Conservation (phyloP, 2,329 filamentous ascomycete species). For the Albophoma yamanashiensis region DNA sequence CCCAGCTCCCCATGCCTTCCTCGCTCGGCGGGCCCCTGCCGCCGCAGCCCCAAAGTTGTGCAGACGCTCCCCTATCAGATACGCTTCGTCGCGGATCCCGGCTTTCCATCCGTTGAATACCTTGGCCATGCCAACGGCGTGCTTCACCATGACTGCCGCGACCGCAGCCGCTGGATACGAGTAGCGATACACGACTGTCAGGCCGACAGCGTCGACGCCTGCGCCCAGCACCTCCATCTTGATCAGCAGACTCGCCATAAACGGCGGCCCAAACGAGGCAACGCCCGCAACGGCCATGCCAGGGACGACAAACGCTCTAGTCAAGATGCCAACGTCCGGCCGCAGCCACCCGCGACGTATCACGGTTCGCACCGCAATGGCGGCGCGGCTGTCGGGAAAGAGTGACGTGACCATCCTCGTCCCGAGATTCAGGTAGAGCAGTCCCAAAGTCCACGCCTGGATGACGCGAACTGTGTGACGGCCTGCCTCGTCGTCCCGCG, state of each 20-base stretch:
- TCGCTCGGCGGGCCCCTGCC: conserved; percentile 22
- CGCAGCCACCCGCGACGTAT: conserved; percentile 65
- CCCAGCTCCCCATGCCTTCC: conserved; percentile 25
- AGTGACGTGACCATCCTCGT: conserved; percentile 57
- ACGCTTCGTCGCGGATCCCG: conserved; percentile 85
- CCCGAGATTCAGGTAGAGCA: conserved; percentile 79
- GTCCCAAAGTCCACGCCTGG: conserved; percentile 86
- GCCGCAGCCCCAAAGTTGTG: conserved; percentile 71
- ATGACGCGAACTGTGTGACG: conserved; percentile 73
- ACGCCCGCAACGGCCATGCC: conserved; percentile 48
- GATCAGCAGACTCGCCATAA: conserved; percentile 33
- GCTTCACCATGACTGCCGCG: conserved; percentile 30
- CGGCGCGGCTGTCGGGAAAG: conserved; percentile 58
- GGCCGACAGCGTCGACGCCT: conserved; percentile 13
- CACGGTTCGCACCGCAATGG: conserved; percentile 64
- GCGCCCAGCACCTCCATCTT: conserved; percentile 9
- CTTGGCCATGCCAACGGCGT: conserved; percentile 39
- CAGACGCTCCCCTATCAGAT: conserved; percentile 84
- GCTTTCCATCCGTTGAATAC: conserved; percentile 68
- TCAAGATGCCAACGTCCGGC: conserved; percentile 70
- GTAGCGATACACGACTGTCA: conserved; percentile 36
- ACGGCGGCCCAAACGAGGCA: conserved; percentile 55
- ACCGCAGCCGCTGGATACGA: conserved; percentile 61
- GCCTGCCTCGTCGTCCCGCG: conserved; percentile 14
- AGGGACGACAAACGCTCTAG: conserved; percentile 78